phyloP scores from a whole-genome alignment of 2,329 filamentous ascomycete genomes.

The Pseudogymnoascus verrucosus region DNA sequence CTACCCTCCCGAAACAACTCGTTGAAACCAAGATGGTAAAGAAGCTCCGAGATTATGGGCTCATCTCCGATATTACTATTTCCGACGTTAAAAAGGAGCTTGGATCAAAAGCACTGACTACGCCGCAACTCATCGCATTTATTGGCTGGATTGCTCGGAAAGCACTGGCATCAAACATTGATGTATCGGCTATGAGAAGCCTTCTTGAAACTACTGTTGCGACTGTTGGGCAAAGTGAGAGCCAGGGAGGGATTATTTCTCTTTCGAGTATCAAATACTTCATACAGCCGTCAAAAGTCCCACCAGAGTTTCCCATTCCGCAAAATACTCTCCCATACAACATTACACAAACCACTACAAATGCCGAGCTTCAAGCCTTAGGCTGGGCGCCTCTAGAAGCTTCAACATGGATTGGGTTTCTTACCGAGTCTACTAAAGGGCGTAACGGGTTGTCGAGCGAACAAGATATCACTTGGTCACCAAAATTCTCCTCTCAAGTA shows the following conservation, averaged over 20 bases:
- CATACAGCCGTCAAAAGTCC: conserved; percentile 69
- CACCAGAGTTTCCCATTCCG: conserved; percentile 72
- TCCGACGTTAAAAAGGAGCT: conserved; percentile 79
- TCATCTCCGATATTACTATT: conserved; percentile 82
- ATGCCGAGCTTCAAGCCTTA: conserved; percentile 65
- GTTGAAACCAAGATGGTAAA: conserved; percentile 67
- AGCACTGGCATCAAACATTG: conserved; percentile 63
- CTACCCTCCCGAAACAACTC: conserved; percentile 72
- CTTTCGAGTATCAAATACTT: conserved; percentile 69
- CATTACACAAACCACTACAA: conserved; percentile 65
- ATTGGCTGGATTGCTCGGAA: conserved; percentile 75
- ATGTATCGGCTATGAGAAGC: conserved; percentile 55
- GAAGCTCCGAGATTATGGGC: conserved; percentile 73
- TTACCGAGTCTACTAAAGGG: conserved; percentile 59
- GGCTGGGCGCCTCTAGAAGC: conserved; percentile 83
- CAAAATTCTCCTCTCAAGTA: conserved; percentile 69
- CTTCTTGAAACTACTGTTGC: conserved; percentile 77
- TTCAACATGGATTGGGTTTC: conserved; percentile 74
- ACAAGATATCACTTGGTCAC: conserved; percentile 62
- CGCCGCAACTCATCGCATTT: conserved; percentile 72
- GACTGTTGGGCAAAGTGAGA: conserved; percentile 50
- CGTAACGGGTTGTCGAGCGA: conserved; percentile 48
- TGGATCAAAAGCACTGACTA: conserved; percentile 70
- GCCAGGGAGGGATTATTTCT: conserved; percentile 64
- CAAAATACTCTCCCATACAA: conserved; percentile 74